phyloP scores from a whole-genome alignment of 2,329 filamentous ascomycete genomes.

The Apiospora hydei region DNA sequence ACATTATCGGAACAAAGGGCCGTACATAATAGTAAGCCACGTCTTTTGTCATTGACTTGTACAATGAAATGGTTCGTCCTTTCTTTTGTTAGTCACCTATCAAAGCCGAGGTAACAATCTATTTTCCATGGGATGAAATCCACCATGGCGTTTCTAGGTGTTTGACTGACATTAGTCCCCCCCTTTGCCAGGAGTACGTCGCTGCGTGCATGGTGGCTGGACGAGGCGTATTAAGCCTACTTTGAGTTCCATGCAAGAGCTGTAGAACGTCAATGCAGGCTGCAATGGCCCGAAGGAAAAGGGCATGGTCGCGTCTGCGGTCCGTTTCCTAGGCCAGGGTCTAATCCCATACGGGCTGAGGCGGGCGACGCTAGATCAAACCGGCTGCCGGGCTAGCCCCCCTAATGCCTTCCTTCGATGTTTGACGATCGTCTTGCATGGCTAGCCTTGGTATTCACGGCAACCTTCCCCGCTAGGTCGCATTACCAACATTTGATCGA shows the following conservation, averaged over 20 bases:
- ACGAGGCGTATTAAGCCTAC: neutral
- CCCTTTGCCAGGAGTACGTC: neutral
- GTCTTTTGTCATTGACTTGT: neutral
- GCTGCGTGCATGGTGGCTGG: neutral
- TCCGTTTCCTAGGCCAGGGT: neutral
- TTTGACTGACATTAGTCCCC: neutral
- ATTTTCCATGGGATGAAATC: neutral
- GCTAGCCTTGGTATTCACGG: neutral
- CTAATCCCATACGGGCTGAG: neutral
- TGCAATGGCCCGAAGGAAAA: neutral
- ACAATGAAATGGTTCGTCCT: neutral
- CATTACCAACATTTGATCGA: neutral
- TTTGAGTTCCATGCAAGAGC: neutral
- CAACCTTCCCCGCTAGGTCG: neutral
- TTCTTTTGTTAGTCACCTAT: neutral
- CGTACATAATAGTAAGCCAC: neutral
- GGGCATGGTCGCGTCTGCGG: neutral
- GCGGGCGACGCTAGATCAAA: neutral
- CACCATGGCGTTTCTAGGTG: neutral
- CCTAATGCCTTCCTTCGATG: slow-evolving; percentile 7
- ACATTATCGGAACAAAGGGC: neutral
- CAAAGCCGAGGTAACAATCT: neutral
- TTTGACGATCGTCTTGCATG: slow-evolving; percentile 8
- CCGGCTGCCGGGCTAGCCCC: slow-evolving; percentile 5
- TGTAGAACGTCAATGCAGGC: neutral